Conservation (phyloP, 2,329 filamentous ascomycete genomes). For the Capronia coronata region DNA sequence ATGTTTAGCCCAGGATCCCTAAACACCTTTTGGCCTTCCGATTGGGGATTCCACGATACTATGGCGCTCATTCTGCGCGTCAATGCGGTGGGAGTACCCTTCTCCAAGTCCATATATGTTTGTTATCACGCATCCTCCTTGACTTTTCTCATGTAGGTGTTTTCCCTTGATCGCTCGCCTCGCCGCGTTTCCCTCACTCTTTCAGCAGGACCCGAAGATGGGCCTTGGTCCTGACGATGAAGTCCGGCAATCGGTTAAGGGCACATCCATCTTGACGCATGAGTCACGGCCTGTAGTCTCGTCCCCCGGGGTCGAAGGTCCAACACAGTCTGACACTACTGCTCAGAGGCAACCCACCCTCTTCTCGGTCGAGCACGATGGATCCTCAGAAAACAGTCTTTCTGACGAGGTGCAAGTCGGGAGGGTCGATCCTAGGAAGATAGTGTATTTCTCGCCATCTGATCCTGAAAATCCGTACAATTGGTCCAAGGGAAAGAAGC, state of each 20-base stretch:
- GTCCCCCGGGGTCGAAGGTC: neutral
- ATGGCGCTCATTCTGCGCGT: neutral
- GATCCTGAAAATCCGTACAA: conserved; percentile 30
- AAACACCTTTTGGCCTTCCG: too few relatives aligned
- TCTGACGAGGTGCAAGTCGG: conserved; percentile 2
- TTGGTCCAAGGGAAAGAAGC: conserved; percentile 31
- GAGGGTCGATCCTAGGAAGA: conserved; percentile 15
- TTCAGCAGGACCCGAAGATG: conserved; percentile 5
- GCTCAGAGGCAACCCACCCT: neutral
- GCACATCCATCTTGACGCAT: neutral
- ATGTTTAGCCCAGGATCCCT: neutral
- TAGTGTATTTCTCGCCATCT: conserved; percentile 22
- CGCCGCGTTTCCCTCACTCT: neutral
- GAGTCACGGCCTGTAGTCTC: conserved; percentile 3
- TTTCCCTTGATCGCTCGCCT: neutral
- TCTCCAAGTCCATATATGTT: neutral
- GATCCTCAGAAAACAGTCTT: conserved; percentile 6
- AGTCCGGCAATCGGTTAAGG: conserved; percentile 6
- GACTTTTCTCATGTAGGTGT: too few relatives aligned
- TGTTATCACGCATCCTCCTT: too few relatives aligned
- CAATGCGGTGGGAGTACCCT: neutral
- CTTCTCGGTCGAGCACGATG: neutral
- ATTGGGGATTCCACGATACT: neutral
- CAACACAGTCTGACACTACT: neutral
- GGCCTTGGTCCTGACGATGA: conserved; percentile 3